Base-by-base conservation (phyloP, 192 early-diverging fungal genomes). In the Spizellomyces punctatus region DNA sequence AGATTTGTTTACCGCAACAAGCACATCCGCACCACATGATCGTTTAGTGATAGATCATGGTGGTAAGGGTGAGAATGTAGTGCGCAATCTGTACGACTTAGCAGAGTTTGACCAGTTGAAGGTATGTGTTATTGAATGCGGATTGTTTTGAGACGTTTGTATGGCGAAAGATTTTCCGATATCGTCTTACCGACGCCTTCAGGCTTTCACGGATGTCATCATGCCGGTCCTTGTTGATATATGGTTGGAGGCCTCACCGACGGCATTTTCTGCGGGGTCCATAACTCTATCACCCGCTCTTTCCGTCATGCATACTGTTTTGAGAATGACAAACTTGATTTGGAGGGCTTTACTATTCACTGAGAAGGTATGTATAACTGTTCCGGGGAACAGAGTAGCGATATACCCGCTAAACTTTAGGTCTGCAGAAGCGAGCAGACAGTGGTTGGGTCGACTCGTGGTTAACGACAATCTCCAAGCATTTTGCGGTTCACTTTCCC, bases 171-270 rank as follows among this genome's bases (percentile, higher is more conserved):
- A 36, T 36, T 36, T 36, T 36, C 27, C 27, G 27, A 3, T 2
- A 3, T 36, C 3, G 27, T 36, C 27, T 36, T 36, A 36, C 27
- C 27, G 27, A 36, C 27, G 27, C 41, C 60, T 62, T 17, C 56
- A 83, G 83, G 68, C 69, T 8, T 76, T 81, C 16, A 72, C 74
- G 19, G 76, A 81, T 61, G 72, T 80, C 47, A 63, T 88, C 54
- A 85, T 91, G 58, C 91, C 90, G 17, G 80, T 91, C 54, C 77
- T 95, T 17, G 85, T 91, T 42, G 90, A 91, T 5, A 72, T 88
- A 0, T 95, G 94, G 94, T 72, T 93, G 19, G 94, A 95, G 67
- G 79, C 89, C 41, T 85, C 88, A 5, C 88, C 94, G 8, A 67
- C 71, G 3, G 85, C 91, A 0, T 93, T 95, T 72, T 81, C 83